Base-by-base conservation (phyloP, 108 stramenopile species). In the Conticribra weissflogii region DNA sequence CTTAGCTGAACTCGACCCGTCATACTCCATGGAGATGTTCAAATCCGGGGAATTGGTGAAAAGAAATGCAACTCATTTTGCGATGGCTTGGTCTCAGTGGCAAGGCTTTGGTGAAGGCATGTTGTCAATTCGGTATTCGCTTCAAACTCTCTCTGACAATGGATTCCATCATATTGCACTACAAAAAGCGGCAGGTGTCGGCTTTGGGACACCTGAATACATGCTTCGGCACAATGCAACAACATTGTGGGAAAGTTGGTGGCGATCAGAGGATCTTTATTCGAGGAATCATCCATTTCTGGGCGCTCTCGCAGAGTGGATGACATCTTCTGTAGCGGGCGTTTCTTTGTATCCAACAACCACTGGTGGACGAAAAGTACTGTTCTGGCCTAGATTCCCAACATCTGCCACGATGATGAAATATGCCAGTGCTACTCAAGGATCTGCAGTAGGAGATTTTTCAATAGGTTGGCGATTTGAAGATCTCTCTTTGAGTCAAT, bases 191-290 rank as follows among this genome's bases (percentile, higher is more conserved):
- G 36, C 52, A 3, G 74, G 66, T 15, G 17, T 66, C 17, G 74
- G 74, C 5, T 45, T 76, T 34, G 74, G 48, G 7, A 76, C 77
- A 46, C 59, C 72, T 12, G 81, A 74, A 21, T 82, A 82, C 24
- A 82, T 82, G 81, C 41, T 82, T n/a, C 54, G 66, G 1, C 71
- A 79, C 50, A 84, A 84, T 60, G 79, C 76, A 36, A 84, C 80
- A 51, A 84, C 80, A n/a, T 46, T 84, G 64, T 84, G 83, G 83
- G 80, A 84, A 49, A 63, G 63, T 36, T 81, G 72, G 55, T 78
- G 64, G 64, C 66, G 71, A 18, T 81, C 80, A 29, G 76, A 84
- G 33, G 66, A 68, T 52, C 14, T 63, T 0, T 81, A 74, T 47
- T 65, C 62, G 21, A 61, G 72, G 25, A 84, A 84, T 59, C 83